A percentile compares a stretch with the other conserved stretches of the same genome.
phyloP scores from a whole-genome alignment of 169 alveolate genomes.

The Fabrea salina region DNA sequence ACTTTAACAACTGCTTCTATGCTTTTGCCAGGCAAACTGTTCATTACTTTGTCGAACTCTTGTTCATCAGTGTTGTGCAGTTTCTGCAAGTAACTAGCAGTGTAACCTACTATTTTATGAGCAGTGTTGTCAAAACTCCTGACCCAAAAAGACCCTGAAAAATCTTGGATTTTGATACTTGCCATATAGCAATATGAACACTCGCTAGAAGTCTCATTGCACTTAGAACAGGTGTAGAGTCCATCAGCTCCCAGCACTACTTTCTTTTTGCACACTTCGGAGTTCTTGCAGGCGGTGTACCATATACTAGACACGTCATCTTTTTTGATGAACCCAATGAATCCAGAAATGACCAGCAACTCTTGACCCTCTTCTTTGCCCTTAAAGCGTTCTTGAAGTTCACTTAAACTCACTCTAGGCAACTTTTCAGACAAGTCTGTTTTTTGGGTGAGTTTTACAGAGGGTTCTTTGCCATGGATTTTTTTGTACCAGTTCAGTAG shows the following conservation, averaged over 20 bases:
- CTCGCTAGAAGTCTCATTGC: background rate
- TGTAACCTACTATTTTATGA: background rate
- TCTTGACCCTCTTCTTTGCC: no score
- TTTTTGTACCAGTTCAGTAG: no score
- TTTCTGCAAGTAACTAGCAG: background rate
- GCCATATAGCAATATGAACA: background rate
- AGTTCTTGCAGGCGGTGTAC: conserved; percentile 20
- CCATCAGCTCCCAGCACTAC: background rate
- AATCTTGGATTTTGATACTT: background rate
- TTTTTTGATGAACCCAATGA: conserved; percentile 11
- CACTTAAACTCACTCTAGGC: no score
- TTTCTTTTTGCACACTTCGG: conserved; percentile 14
- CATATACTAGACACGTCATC: background rate
- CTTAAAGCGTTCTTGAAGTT: no score
- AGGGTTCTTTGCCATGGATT: no score
- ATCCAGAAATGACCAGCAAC: no score
- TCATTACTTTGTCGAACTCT: background rate
- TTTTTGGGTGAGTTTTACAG: no score
- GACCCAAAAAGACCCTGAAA: background rate
- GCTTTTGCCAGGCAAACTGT: no score
- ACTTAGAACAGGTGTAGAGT: background rate
- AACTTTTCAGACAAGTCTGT: no score
- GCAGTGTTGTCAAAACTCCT: conserved; percentile 20
- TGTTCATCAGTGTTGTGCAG: background rate
- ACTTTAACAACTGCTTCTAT: no score